Evolutionary conservation across 2,329 filamentous ascomycete species (phyloP).

Genomic region (Cytospora piceae): DNA sequence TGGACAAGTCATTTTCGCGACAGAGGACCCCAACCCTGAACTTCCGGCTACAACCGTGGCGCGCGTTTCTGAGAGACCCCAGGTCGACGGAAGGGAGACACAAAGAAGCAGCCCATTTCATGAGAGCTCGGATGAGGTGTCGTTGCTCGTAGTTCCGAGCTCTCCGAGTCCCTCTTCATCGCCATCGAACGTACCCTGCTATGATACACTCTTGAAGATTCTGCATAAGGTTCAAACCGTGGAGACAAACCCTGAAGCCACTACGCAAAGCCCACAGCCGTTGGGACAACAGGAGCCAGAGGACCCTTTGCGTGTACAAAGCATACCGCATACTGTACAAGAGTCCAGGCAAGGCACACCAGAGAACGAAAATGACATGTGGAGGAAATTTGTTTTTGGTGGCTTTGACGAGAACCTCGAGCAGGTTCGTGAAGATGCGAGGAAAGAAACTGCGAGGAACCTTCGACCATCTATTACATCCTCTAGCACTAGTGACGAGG

Average conservation of each 20-base stretch:
- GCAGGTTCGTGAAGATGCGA: constrained; percentile 33
- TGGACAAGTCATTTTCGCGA: background rate
- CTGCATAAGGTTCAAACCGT: background rate
- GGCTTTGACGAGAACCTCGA: constrained; percentile 28
- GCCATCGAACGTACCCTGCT: too few relatives aligned
- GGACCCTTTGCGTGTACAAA: background rate
- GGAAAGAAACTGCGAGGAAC: constrained; percentile 30
- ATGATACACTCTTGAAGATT: background rate
- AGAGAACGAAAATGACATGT: constrained; percentile 32
- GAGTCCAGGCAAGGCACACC: background rate
- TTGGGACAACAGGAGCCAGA: background rate
- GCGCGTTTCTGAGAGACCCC: background rate
- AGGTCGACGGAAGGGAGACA: background rate
- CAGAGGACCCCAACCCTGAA: background rate
- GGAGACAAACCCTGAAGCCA: background rate
- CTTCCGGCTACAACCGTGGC: background rate
- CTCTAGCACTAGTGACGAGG: constrained; percentile 3
- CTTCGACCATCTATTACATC: constrained; percentile 30
- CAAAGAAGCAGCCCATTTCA: too few relatives aligned
- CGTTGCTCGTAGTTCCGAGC: constrained; percentile 1
- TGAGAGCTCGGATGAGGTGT: constrained; percentile 14
- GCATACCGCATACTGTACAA: constrained; percentile 24
- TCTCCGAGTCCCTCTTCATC: background rate
- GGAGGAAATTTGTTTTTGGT: constrained; percentile 37
- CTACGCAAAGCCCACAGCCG: too few relatives aligned